Conservation (phyloP, 2,329 filamentous ascomycete species). For the Microdochium trichocladiopsis region DNA sequence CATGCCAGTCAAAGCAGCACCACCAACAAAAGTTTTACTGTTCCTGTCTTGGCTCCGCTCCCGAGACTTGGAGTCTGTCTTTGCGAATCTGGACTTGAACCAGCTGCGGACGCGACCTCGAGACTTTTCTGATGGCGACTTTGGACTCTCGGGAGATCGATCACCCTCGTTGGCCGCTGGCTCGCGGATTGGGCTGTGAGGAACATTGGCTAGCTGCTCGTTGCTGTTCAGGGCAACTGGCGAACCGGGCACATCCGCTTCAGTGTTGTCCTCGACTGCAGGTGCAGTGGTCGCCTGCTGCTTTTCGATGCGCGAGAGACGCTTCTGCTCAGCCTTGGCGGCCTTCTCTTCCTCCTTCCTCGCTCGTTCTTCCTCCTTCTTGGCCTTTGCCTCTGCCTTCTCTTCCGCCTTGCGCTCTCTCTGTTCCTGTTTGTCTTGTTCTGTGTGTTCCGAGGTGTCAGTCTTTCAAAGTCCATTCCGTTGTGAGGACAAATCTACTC, state of each 20-base stretch:
- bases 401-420: slow-evolving; percentile 40
- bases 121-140: slow-evolving; percentile 22
- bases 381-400: slow-evolving; percentile 28
- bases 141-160: slow-evolving; percentile 10
- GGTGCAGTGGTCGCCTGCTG: slow-evolving; percentile 33
- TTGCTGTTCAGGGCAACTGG: background rate
- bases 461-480: too few relatives aligned
- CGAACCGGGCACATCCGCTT: slow-evolving; percentile 1
- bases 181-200: slow-evolving; percentile 6
- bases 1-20: slow-evolving; percentile 34
- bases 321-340: slow-evolving; percentile 46
- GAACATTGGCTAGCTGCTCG: background rate
- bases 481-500: slow-evolving; percentile 18
- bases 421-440: slow-evolving; percentile 40
- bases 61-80: background rate
- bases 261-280: slow-evolving; percentile 5
- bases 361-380: slow-evolving; percentile 24
- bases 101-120: slow-evolving; percentile 37
- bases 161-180: slow-evolving; percentile 7
- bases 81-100: slow-evolving; percentile 46
- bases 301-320: slow-evolving; percentile 42
- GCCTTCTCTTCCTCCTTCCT: slow-evolving; percentile 46
- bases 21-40: slow-evolving; percentile 42
- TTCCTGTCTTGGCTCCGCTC: slow-evolving; percentile 11
- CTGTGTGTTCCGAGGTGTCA: slow-evolving; percentile 18